Conservation (phyloP, 345 rosid genomes). For the Rhodomyrtus tomentosa region DNA sequence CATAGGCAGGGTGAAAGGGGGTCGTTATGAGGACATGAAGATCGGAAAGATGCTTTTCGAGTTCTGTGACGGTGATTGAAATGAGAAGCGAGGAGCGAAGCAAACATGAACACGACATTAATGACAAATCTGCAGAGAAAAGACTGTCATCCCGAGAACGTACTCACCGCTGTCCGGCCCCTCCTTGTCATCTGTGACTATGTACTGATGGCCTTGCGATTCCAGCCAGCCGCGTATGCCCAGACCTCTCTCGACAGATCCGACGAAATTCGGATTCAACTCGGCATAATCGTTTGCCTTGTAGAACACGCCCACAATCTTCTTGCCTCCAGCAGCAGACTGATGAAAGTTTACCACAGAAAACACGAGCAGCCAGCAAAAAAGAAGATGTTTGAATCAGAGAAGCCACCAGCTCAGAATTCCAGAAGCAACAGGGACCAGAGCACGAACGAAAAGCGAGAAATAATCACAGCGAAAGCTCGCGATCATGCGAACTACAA, state of each 20-base stretch:
- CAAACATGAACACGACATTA: not conserved
- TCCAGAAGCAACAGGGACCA: not conserved
- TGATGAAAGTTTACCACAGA: constrained; percentile 2
- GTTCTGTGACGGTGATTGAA: not conserved
- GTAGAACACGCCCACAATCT: constrained; percentile 96
- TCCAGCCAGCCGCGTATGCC: constrained; percentile 78
- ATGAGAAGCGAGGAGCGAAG: not conserved
- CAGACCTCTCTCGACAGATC: constrained; percentile 64
- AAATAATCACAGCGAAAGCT: not conserved
- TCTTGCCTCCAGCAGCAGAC: constrained; percentile 73
- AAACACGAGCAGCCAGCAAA: not conserved
- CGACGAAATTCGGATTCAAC: constrained; percentile 68
- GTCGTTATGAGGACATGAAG: constrained; percentile 75
- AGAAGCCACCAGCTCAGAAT: not conserved
- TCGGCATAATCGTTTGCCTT: constrained; percentile 74
- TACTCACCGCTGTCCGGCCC: constrained; percentile 59
- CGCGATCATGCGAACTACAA: not conserved
- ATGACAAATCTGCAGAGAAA: not conserved
- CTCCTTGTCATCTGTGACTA: constrained; percentile 91
- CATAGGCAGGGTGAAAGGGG: constrained; percentile 93
- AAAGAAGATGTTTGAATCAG: not conserved
- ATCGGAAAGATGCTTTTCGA: constrained; percentile 76
- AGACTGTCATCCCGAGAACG: not conserved
- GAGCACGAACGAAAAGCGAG: not conserved
- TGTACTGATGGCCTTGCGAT: constrained; percentile 77